Evolutionary conservation across 2,329 filamentous ascomycete genomes (phyloP).

Genomic region (Xylariaceae sp.): DNA sequence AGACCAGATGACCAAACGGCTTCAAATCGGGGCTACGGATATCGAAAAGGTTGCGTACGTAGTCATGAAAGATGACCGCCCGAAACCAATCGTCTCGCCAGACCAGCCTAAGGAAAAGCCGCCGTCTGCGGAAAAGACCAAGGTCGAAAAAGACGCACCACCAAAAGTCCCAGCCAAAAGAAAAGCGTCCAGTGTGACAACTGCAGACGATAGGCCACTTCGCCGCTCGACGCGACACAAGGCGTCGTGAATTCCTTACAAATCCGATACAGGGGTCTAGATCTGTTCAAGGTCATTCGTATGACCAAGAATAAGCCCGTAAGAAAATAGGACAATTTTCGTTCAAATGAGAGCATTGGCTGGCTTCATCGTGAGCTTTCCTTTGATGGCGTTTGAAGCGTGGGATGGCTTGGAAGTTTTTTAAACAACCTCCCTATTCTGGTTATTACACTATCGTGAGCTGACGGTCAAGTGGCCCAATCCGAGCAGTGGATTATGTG

Average conservation of each 20-base stretch:
- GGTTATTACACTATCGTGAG: no score
- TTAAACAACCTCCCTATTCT: not conserved
- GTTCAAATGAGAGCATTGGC: no score
- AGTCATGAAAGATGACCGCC: constrained; percentile 43
- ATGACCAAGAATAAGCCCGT: no score
- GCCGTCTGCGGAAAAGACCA: constrained; percentile 8
- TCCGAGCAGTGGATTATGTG: no score
- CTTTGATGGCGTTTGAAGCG: no score
- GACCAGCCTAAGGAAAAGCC: constrained; percentile 3
- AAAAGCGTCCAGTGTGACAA: constrained; percentile 1
- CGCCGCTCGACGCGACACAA: constrained; percentile 15
- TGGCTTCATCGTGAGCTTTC: no score
- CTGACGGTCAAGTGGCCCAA: no score
- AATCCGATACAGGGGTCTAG: not conserved
- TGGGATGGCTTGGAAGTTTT: not conserved
- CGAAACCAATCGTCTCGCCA: constrained; percentile 3
- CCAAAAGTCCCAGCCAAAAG: constrained; percentile 10
- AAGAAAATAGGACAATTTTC: no score
- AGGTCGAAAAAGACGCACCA: constrained; percentile 7
- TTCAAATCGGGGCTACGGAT: constrained; percentile 54
- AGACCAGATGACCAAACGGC: constrained; percentile 38
- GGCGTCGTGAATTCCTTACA: constrained; percentile 3
- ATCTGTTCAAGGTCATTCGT: no score
- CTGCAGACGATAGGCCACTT: constrained; percentile 1
- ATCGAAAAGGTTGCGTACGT: constrained; percentile 69